Evolutionary conservation across 169 alveolate species (phyloP).

Genomic region (Eimeria maxima): DNA sequence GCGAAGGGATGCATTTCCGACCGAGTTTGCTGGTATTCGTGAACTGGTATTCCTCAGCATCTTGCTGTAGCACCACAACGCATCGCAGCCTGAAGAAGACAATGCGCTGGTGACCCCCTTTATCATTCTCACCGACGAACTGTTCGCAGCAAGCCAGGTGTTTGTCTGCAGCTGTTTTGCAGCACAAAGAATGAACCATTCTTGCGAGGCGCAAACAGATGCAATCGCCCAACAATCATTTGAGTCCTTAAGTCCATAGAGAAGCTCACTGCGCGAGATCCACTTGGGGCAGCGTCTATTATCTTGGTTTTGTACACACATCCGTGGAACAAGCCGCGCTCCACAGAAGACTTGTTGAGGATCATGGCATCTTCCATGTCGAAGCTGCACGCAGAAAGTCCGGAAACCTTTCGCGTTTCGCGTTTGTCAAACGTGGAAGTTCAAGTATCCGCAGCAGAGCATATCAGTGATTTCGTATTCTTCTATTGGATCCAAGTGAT

Average conservation of each 20-base stretch:
- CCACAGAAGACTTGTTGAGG: slow-evolving; percentile 98
- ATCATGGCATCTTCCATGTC: slow-evolving; percentile 99
- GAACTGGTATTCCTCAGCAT: slow-evolving; percentile 84
- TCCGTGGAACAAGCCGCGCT: slow-evolving; percentile 99
- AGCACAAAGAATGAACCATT: background rate
- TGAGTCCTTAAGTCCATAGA: background rate
- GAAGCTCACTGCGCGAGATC: slow-evolving; percentile 66
- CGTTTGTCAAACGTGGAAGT: background rate
- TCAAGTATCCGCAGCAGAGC: background rate
- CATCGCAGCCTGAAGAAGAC: background rate
- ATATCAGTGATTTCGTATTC: background rate
- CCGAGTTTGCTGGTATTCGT: slow-evolving; percentile 85
- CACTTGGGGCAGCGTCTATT: slow-evolving; percentile 86
- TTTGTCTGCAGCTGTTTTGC: background rate
- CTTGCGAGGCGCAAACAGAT: background rate
- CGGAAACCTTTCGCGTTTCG: background rate
- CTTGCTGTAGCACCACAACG: slow-evolving; percentile 75
- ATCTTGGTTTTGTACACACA: slow-evolving; percentile 97
- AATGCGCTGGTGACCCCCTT: background rate
- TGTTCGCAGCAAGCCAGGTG: background rate
- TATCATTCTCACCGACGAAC: background rate
- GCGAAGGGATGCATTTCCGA: slow-evolving; percentile 83
- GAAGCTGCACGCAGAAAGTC: slow-evolving; percentile 90
- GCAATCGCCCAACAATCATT: background rate
- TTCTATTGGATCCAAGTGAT: background rate